Percentiles rank a stretch among this genome's conserved stretches.
These are phyloP conservation scores for Erysimum cheiranthoides DNA, from an alignment of 345 rosid genomes.

Conservation along the genomic window DNA sequence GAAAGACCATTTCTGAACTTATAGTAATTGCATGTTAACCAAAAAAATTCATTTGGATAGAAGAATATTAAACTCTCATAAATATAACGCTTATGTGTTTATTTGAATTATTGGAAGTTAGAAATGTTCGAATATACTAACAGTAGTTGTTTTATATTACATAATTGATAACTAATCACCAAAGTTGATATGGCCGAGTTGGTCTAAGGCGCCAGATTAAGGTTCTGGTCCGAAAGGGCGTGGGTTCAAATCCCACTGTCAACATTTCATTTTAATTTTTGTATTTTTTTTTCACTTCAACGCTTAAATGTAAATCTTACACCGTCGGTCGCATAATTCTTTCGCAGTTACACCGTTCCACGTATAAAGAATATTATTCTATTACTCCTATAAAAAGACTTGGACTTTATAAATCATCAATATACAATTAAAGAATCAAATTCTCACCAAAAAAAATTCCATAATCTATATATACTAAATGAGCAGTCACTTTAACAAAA, in stretches of 20 bases:
- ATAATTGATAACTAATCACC: no score
- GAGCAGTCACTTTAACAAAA: no score
- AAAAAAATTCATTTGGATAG: no score
- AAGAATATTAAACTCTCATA: no score
- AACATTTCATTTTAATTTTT: conserved; percentile 44
- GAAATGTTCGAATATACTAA: no score
- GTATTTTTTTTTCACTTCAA: background rate
- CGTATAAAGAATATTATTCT: background rate
- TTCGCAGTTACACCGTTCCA: background rate
- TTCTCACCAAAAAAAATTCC: background rate
- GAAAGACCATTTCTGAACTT: no score
- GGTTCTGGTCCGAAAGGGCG: conserved; percentile 99
- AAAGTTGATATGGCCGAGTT: conserved; percentile 93
- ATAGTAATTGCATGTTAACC: no score
- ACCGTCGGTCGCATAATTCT: background rate
- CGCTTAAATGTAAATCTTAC: background rate
- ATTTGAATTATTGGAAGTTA: no score
- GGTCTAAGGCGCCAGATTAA: conserved; percentile 99
- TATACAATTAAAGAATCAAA: background rate
- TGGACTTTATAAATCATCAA: no score
- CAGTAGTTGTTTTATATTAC: no score
- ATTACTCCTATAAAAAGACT: no score
- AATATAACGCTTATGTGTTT: no score
- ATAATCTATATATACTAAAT: background rate
- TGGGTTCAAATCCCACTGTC: conserved; percentile 98